A percentile compares a stretch with the other conserved stretches of the same genome.
phyloP scores from a whole-genome alignment of 106 monocot genomes.

The Dioscorea dumetorum region DNA sequence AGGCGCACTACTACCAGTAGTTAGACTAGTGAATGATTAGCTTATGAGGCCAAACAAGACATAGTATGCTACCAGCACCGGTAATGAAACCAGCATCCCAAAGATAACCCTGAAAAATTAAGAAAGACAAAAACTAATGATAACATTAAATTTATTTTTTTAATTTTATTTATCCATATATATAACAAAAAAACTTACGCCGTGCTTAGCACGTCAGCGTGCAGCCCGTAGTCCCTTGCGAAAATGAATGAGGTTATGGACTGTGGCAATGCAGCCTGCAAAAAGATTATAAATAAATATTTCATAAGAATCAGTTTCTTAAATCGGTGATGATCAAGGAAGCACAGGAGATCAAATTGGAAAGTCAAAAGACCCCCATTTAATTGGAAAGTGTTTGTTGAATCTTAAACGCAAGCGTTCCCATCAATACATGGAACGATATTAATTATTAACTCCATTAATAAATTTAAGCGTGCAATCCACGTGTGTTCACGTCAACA shows the following conservation, averaged over 20 bases:
- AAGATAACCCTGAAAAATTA: constrained; percentile 60
- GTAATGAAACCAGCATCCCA: constrained; percentile 58
- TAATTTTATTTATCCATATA: not conserved
- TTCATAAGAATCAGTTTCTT: not conserved
- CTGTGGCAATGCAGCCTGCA: constrained; percentile 73
- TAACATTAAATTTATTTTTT: not conserved
- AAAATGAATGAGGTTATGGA: constrained; percentile 62
- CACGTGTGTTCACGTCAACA: too few relatives aligned
- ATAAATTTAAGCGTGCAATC: too few relatives aligned
- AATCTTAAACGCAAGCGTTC: too few relatives aligned
- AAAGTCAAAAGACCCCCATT: too few relatives aligned
- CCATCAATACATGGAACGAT: too few relatives aligned
- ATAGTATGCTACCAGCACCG: constrained; percentile 49
- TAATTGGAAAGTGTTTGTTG: too few relatives aligned
- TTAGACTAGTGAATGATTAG: constrained; percentile 4
- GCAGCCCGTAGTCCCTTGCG: constrained; percentile 63
- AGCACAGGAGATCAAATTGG: not conserved
- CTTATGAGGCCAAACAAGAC: constrained; percentile 32
- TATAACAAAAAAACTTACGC: constrained; percentile 33
- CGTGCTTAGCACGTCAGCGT: constrained; percentile 67
- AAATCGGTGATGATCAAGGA: not conserved
- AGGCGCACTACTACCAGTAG: not conserved
- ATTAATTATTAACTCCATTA: too few relatives aligned
- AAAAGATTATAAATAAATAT: not conserved
- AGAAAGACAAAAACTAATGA: too few relatives aligned